A percentile compares a stretch with the other conserved stretches of the same genome.
Evolutionary conservation across 371 early-diverging fungal genomes (phyloP).

Genomic region (Rhizopus stolonifer): DNA sequence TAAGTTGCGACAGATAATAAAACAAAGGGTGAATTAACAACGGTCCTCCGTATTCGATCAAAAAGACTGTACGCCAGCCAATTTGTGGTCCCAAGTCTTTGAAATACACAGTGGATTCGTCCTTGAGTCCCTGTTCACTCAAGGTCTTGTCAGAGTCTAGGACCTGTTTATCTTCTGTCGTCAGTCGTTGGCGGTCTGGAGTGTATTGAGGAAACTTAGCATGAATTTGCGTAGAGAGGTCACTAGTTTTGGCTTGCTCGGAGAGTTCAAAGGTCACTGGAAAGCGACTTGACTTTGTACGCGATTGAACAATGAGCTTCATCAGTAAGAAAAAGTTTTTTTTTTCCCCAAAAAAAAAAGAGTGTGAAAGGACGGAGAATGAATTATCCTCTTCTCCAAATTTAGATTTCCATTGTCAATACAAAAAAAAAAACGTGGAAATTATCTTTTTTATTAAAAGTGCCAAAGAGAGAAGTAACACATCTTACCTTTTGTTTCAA

Average conservation of each 20-base stretch:
- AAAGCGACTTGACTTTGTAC: conserved; percentile 47
- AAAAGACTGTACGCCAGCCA: conserved; percentile 92
- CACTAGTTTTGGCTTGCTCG: conserved; percentile 36
- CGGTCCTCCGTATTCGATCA: conserved; percentile 94
- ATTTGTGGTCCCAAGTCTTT: conserved; percentile 96
- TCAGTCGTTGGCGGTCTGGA: conserved; percentile 80
- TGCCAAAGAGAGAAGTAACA: too few relatives aligned
- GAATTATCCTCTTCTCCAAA: background rate
- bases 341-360: conserved; percentile 3
- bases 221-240: conserved; percentile 47
- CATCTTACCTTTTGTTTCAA: too few relatives aligned
- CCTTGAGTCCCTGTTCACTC: conserved; percentile 56
- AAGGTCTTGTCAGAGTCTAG: conserved; percentile 62
- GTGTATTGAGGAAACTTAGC: conserved; percentile 62
- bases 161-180: conserved; percentile 53
- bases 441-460: too few relatives aligned
- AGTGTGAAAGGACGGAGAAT: background rate
- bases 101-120: conserved; percentile 66
- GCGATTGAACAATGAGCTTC: conserved; percentile 48
- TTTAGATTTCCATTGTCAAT: too few relatives aligned
- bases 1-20: conserved; percentile 65
- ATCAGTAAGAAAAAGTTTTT: conserved; percentile 23
- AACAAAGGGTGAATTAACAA: conserved; percentile 84
- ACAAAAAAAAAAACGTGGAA: background rate
- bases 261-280: conserved; percentile 65